Base-by-base conservation (phyloP, 352 stramenopile species). In the Pythium utonaiense region DNA sequence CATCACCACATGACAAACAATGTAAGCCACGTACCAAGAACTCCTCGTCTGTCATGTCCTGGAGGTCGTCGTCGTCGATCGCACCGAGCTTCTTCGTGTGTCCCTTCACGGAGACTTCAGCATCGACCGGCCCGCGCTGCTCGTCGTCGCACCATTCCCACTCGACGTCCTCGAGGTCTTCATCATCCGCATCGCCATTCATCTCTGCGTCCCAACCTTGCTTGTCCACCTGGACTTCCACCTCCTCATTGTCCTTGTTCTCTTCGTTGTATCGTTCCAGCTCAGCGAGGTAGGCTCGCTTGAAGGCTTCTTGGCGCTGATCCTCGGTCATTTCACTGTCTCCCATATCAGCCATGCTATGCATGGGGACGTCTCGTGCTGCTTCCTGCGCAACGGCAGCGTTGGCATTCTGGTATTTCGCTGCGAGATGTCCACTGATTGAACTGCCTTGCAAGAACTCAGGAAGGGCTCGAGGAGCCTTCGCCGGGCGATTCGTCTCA, bases 181-280 rank as follows among this genome's bases (percentile, higher is more conserved):
- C 78, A 16, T 93, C 84, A 6, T 94, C 84, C n/a, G 70, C 66
- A 2, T 65, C 52, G 34, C 70, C 79, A 48, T 91, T 90, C 79
- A 91, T 94, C 48, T 95, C 81, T 9, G 78, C 76, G 61, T 93
- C 84, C 84, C 84, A 93, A 12, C 81, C 84, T 64, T 94, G 80
- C 50, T 83, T 88, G 61, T 92, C 84, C 17, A 92, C 81, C 54
- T 89, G 66, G 3, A 91, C 76, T 58, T 93, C 79, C 24, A 96
- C 86, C 53, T 89, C 77, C 47, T 91, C 80, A 27, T 71, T 67
- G 49, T 88, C 86, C 12, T 83, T 64, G 59, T 91, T 90, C 60
- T 93, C 84, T 54, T 87, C 83, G 52, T 95, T 95, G 71, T 95
- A 95, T 10, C 86, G 78, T 59, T 93, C 83, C 14, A 95, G 57